Conservation (phyloP, 768 basidiomycete genomes). For the Lactifluus hygrophoroides region DNA sequence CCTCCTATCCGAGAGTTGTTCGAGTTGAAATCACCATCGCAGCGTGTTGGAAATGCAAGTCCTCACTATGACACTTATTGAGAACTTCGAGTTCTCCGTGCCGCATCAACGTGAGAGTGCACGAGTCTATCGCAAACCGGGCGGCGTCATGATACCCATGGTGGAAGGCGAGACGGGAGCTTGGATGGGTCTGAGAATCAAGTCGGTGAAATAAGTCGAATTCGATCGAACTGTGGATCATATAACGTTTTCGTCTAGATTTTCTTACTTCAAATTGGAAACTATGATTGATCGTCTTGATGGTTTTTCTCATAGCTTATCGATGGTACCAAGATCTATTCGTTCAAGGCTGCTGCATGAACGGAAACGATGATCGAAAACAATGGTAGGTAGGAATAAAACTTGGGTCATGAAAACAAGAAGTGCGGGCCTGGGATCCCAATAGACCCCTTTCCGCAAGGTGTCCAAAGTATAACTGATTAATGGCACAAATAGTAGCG, state of each 20-base stretch:
- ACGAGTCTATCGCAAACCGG: conserved; percentile 15
- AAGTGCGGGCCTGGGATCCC: neutral
- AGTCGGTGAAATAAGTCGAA: conserved; percentile 5
- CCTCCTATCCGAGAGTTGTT: neutral
- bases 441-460: no score
- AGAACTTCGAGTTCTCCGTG: conserved; percentile 18
- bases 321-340: neutral
- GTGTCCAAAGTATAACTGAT: no score
- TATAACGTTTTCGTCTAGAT: neutral
- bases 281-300: neutral
- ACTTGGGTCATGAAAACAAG: no score
- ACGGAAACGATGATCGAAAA: neutral
- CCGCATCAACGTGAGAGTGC: conserved; percentile 11
- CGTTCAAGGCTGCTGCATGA: neutral
- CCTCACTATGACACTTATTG: conserved; percentile 7
- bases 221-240: neutral
- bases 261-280: neutral
- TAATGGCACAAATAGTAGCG: no score
- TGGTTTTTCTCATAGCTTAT: neutral
- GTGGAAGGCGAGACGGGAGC: neutral
- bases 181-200: conserved; percentile 17
- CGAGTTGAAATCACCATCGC: neutral
- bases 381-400: no score
- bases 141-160: conserved; percentile 14
- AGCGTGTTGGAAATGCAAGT: conserved; percentile 15